Percentiles rank a stretch among this genome's conserved stretches.
Evolutionary conservation across 441 rosid species (phyloP).

Genomic region (Jatropha multifida): DNA sequence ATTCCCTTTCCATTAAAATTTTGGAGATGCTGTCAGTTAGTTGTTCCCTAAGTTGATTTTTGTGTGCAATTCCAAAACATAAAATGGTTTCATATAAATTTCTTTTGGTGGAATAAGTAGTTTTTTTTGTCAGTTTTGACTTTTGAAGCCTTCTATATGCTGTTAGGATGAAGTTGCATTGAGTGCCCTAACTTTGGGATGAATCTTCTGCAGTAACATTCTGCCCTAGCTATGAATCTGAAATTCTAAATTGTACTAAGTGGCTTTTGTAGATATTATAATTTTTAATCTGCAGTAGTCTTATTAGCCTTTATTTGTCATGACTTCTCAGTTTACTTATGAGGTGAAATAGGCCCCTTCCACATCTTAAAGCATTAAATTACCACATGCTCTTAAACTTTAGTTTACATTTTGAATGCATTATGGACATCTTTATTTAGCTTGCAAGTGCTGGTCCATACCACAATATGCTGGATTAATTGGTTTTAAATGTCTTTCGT

Average conservation of each 20-base stretch:
- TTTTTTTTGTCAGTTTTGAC: neutral
- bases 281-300: neutral
- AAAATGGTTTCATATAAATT: neutral
- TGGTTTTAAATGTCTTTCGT: neutral
- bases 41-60: neutral
- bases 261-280: neutral
- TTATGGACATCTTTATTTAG: neutral
- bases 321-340: neutral
- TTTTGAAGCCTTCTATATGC: neutral
- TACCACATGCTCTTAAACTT: neutral
- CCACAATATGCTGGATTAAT: neutral
- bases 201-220: constrained; percentile 3
- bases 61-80: constrained; percentile 1
- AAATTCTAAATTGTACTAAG: neutral
- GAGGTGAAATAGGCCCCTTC: neutral
- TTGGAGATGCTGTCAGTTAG: neutral
- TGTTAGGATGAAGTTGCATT: neutral
- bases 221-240: neutral
- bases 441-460: neutral
- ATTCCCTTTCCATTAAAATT: neutral
- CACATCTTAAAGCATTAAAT: neutral
- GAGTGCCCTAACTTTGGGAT: constrained; percentile 1
- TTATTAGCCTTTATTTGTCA: neutral
- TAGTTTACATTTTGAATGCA: neutral
- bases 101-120: neutral